These are phyloP conservation scores for Davidsoniella neocaledoniae DNA, from an alignment of 2,329 filamentous ascomycete genomes.

Conservation along the genomic window DNA sequence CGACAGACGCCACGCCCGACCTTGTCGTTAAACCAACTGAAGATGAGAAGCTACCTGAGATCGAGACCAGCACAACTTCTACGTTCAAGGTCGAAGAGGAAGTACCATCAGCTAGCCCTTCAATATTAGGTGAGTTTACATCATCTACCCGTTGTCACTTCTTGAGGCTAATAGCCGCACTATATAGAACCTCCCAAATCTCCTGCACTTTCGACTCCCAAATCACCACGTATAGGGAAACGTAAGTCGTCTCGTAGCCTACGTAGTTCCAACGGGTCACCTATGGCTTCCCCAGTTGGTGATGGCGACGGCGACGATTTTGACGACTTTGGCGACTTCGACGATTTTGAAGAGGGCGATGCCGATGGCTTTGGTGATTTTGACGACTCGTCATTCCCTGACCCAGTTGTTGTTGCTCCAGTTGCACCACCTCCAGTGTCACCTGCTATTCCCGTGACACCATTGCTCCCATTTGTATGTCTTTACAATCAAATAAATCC, in stretches of 20 bases:
- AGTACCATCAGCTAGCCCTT: background rate
- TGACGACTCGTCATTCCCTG: slow-evolving; percentile 49
- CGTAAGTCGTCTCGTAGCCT: slow-evolving; percentile 5
- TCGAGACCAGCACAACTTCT: background rate
- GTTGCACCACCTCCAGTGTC: slow-evolving; percentile 15
- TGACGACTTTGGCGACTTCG: slow-evolving; percentile 45
- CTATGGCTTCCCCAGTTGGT: slow-evolving; percentile 12
- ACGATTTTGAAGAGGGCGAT: slow-evolving; percentile 44
- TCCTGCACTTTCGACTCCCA: slow-evolving; percentile 15
- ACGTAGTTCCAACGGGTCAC: slow-evolving; percentile 13
- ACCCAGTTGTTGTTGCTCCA: slow-evolving; percentile 26
- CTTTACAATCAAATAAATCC: background rate
- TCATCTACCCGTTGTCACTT: background rate
- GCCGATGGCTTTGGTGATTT: slow-evolving; percentile 51
- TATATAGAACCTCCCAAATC: slow-evolving; percentile 9
- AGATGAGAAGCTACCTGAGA: slow-evolving; percentile 18
- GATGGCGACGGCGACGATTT: slow-evolving; percentile 24
- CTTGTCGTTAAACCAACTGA: slow-evolving; percentile 30
- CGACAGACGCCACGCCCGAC: slow-evolving; percentile 37
- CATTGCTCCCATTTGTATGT: slow-evolving; percentile 30
- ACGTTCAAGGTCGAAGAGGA: background rate
- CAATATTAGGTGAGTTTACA: background rate
- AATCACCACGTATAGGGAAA: slow-evolving; percentile 4
- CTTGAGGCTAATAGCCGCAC: background rate
- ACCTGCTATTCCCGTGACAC: slow-evolving; percentile 19